A percentile compares a stretch with the other conserved stretches of the same genome.
These are phyloP conservation scores for Penicillium capsulatum DNA, from an alignment of 2,329 filamentous ascomycete species.

Conservation along the genomic window DNA sequence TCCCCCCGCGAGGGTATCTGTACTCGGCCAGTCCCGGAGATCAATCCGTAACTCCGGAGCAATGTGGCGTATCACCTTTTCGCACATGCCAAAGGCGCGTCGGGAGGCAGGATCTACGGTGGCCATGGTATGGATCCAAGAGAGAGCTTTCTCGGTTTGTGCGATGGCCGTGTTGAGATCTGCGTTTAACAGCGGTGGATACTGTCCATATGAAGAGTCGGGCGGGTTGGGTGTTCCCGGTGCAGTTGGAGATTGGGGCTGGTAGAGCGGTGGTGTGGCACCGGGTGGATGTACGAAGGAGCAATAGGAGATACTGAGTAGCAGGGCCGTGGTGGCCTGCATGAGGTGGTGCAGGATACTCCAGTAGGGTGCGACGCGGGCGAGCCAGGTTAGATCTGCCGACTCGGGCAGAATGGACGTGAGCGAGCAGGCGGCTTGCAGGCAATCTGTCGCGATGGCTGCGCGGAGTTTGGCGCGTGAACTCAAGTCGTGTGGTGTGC, in stretches of 20 bases:
- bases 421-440: conserved; percentile 37
- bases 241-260: not conserved
- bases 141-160: conserved; percentile 35
- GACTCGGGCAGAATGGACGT: conserved; percentile 38
- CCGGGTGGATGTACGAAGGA: not conserved
- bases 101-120: conserved; percentile 28
- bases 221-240: not conserved
- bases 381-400: conserved; percentile 33
- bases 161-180: conserved; percentile 23
- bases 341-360: conserved; percentile 42
- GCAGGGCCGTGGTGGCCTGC: conserved; percentile 40
- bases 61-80: conserved; percentile 30
- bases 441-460: conserved; percentile 33
- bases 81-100: conserved; percentile 36
- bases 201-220: conserved; percentile 4
- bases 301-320: conserved; percentile 35
- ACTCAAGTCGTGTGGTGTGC: not conserved
- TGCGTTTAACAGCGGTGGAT: conserved; percentile 19
- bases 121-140: conserved; percentile 37
- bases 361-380: conserved; percentile 41
- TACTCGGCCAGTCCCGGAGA: conserved; percentile 29
- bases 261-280: conserved; percentile 6
- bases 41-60: conserved; percentile 29
- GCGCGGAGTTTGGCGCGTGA: conserved; percentile 11
- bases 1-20: conserved; percentile 5